Conservation (phyloP, 192 early-diverging fungal genomes). For the Geranomyces variabilis region DNA sequence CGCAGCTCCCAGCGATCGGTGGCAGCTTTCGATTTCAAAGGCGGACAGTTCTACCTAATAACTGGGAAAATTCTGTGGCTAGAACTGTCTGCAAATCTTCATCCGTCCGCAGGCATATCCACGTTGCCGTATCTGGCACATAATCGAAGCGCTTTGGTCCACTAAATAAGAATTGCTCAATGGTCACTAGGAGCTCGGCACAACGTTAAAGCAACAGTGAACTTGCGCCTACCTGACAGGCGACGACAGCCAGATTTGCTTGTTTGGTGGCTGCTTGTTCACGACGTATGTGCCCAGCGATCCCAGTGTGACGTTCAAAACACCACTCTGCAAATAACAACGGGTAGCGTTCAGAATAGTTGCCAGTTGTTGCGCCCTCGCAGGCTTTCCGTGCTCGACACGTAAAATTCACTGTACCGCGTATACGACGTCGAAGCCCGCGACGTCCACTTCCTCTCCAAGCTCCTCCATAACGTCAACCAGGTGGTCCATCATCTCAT, state of each 20-base stretch:
- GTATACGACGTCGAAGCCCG: constrained; percentile 81
- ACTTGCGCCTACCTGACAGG: constrained; percentile 57
- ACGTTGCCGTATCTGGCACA: constrained; percentile 55
- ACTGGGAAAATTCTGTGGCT: constrained; percentile 62
- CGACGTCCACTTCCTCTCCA: constrained; percentile 68
- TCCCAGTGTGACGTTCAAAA: constrained; percentile 85
- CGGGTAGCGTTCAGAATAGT: constrained; percentile 1
- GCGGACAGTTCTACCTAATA: too few species aligned
- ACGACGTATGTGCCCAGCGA: constrained; percentile 86
- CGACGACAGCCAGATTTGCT: constrained; percentile 97
- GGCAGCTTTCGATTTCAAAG: too few species aligned
- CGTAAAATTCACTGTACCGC: constrained; percentile 51
- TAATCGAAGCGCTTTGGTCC: constrained; percentile 89
- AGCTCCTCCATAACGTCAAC: constrained; percentile 75
- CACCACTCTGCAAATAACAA: constrained; percentile 59
- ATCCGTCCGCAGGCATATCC: constrained; percentile 78
- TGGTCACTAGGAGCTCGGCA: not conserved
- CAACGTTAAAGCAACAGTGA: not conserved
- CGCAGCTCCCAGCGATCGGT: too few species aligned
- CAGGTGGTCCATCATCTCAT: constrained; percentile 62
- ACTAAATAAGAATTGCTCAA: constrained; percentile 41
- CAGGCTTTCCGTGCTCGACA: constrained; percentile 8
- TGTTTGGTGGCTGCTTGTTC: constrained; percentile 98
- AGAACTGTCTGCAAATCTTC: constrained; percentile 71
- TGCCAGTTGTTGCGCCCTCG: too few species aligned